Evolutionary conservation across 768 basidiomycete species (phyloP).

Genomic region (Ramaria rubella): DNA sequence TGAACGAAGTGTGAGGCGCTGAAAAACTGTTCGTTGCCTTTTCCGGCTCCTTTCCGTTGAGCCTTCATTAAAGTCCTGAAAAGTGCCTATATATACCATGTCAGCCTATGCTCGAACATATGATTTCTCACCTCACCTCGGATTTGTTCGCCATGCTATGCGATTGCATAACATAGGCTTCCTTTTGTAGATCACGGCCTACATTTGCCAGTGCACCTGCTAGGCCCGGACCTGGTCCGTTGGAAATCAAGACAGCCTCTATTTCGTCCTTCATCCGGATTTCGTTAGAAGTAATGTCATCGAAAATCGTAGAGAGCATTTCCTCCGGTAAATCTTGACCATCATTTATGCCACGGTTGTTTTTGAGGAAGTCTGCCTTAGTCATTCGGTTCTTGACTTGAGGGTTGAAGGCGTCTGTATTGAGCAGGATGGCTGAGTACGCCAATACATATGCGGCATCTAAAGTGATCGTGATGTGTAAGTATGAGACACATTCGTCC

Average conservation of each 20-base stretch:
- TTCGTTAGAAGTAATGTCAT: constrained; percentile 87
- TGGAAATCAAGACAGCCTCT: constrained; percentile 46
- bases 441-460: constrained; percentile 94
- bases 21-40: constrained; percentile 82
- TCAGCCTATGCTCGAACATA: not conserved
- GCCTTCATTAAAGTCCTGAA: constrained; percentile 90
- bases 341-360: constrained; percentile 97
- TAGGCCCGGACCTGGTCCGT: constrained; percentile 56
- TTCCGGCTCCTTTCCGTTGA: constrained; percentile 71
- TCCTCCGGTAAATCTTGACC: constrained; percentile 84
- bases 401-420: constrained; percentile 95
- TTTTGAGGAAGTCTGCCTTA: constrained; percentile 83
- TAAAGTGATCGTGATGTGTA: constrained; percentile 21
- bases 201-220: constrained; percentile 81
- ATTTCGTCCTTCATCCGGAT: constrained; percentile 99
- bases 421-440: constrained; percentile 92
- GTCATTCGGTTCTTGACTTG: constrained; percentile 95
- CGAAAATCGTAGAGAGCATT: constrained; percentile 67
- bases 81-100: constrained; percentile 52
- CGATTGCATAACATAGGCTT: constrained; percentile 92
- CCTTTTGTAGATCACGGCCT: constrained; percentile 90
- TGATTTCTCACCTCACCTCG: constrained; percentile 48
- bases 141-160: constrained; percentile 97
- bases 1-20: constrained; percentile 95
- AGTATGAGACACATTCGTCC: not conserved